Percentiles rank a stretch among this genome's conserved stretches.
Evolutionary conservation across 495 filamentous ascomycete species (phyloP).

Genomic region (Aspergillus sclerotiicarbonarius): DNA sequence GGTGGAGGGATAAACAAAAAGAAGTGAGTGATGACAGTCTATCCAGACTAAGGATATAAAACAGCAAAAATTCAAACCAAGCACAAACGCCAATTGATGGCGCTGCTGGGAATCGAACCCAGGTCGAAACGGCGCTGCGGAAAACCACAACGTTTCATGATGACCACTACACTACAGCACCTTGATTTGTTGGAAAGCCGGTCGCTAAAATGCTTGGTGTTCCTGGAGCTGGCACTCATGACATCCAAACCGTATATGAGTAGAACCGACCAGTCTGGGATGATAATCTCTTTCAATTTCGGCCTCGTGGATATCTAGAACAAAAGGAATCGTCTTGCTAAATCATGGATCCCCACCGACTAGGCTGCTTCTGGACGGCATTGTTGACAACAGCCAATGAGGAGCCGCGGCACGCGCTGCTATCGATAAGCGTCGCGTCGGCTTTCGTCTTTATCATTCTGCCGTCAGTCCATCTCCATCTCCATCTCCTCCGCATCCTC

Average conservation of each 20-base stretch:
- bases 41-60: no score
- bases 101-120: constrained; percentile 15
- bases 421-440: constrained; percentile 17
- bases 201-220: neutral
- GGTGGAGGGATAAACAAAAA: no score
- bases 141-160: constrained; percentile 12
- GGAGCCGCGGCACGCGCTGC: neutral
- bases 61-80: constrained; percentile 5
- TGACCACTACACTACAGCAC: constrained; percentile 16
- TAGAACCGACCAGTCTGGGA: no score
- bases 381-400: neutral
- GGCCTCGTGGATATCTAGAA: no score
- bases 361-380: no score
- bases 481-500: neutral
- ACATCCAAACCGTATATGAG: no score
- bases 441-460: neutral
- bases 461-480: neutral
- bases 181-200: neutral
- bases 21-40: no score
- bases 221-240: no score
- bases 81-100: constrained; percentile 4
- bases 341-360: no score
- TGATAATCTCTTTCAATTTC: no score
- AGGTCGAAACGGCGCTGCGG: constrained; percentile 6
- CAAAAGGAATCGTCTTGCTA: no score